Evolutionary conservation across 306 rosid species (phyloP).

Genomic region (Cicer judaicum): DNA sequence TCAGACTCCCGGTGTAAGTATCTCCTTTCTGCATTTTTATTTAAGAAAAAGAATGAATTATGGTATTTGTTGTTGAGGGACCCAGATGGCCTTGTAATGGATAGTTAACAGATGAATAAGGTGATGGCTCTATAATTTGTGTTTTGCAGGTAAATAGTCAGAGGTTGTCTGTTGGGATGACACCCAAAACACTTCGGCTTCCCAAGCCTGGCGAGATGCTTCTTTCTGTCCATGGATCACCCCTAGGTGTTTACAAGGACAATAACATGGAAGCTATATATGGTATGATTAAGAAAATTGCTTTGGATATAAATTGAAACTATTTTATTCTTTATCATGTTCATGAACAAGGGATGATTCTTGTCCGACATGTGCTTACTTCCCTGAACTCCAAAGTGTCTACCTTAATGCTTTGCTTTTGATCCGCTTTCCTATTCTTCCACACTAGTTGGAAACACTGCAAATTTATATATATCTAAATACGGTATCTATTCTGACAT

Average conservation of each 20-base stretch:
- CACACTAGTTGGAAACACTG: not conserved
- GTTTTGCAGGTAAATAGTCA: conserved; percentile 69
- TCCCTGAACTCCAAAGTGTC: conserved; percentile 7
- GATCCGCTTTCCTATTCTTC: conserved; percentile 18
- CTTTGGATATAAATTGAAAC: conserved; percentile 14
- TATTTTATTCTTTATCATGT: conserved; percentile 24
- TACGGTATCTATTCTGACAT: conserved; percentile 36
- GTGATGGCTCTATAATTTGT: not conserved
- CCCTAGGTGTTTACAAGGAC: conserved; percentile 84
- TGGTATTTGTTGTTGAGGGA: conserved; percentile 5
- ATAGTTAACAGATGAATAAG: conserved; percentile 18
- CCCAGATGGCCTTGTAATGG: not conserved
- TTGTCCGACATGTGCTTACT: not conserved
- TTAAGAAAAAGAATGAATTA: not conserved
- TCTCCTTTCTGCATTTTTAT: conserved; percentile 30
- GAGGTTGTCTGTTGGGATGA: conserved; percentile 84
- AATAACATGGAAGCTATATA: conserved; percentile 90
- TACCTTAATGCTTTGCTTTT: not conserved
- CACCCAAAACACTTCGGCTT: conserved; percentile 75
- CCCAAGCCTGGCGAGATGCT: conserved; percentile 94
- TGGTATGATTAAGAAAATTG: conserved; percentile 53
- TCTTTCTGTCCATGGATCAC: conserved; percentile 91
- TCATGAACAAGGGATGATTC: conserved; percentile 22
- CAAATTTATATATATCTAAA: conserved; percentile 40
- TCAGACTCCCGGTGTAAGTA: conserved; percentile 77